These are phyloP conservation scores for Fusarium hostae DNA, from an alignment of 2,329 filamentous ascomycete species.

Conservation along the genomic window DNA sequence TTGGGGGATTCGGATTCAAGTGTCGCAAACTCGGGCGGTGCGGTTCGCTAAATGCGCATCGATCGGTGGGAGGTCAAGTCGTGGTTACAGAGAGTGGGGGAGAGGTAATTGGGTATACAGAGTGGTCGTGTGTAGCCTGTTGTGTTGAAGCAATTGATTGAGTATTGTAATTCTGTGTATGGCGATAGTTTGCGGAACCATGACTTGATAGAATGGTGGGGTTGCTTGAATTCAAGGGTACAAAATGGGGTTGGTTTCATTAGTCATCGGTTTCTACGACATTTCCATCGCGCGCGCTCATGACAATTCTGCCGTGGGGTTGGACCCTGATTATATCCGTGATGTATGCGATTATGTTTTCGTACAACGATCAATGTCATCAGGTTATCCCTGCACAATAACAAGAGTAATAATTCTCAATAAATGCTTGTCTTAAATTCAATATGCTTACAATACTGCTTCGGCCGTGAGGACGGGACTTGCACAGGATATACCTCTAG, in stretches of 20 bases:
- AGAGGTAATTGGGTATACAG: neutral
- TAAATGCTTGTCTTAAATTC: too few relatives aligned
- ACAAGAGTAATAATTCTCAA: too few relatives aligned
- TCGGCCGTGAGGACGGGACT: neutral
- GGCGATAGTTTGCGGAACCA: slow-evolving; percentile 43
- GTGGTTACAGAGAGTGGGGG: neutral
- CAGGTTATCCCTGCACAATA: neutral
- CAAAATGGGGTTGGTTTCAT: slow-evolving; percentile 25
- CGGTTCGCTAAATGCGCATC: slow-evolving; percentile 33
- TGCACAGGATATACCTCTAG: neutral
- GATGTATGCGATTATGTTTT: neutral
- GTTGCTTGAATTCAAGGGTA: slow-evolving; percentile 26
- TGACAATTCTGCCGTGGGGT: neutral
- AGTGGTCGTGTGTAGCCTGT: slow-evolving; percentile 7
- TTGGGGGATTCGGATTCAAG: slow-evolving; percentile 28
- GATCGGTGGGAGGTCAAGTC: neutral
- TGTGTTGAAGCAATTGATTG: slow-evolving; percentile 22
- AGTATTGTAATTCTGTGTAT: slow-evolving; percentile 33
- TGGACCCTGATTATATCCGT: slow-evolving; percentile 20
- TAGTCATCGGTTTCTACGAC: slow-evolving; percentile 37
- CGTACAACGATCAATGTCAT: neutral
- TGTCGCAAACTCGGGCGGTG: slow-evolving; percentile 25
- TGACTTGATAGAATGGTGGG: slow-evolving; percentile 41
- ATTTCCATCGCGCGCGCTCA: slow-evolving; percentile 35
- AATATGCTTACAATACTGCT: neutral